Base-by-base conservation (phyloP, 1,284 basidiomycete species). In the Ceratobasidium sp. region DNA sequence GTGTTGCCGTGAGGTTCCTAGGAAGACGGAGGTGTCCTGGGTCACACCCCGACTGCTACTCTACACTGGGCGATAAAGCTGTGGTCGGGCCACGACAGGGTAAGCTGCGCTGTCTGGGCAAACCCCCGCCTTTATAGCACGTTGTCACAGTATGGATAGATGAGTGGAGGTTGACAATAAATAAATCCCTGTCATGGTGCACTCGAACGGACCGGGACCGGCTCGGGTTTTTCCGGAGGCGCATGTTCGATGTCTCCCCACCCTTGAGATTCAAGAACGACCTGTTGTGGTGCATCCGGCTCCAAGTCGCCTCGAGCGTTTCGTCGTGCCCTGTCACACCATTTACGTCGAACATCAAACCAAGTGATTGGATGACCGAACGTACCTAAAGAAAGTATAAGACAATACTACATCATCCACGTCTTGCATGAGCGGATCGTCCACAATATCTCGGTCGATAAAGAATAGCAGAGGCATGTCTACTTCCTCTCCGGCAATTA, bases 391-490 rank as follows among this genome's bases (percentile, higher is more conserved):
- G 85, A 99, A 99, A 0, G 98, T 99, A 83, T 99, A 99, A 58
- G 92, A 96, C 71, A 99, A 82, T 0, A 99, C 94, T 11, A 99
- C 88, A 80, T 98, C 95, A 78, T 96, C 91, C 1, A 99, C 87
- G 76, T 92, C 90, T 77, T 90, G 87, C 81, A 96, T 93, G 2
- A 89, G 83, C 1, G 95, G 95, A 79, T 99, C 98, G 66, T 98
- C 96, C 54, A 97, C 84, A 75, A 98, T 90, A 80, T 99, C 98
- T 76, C 93, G 92, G 85, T 99, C 98, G 78, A 99, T 97, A 85
- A 99, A 99, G 86, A 99, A 99, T 77, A 99, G 89, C 34, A 99
- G 87, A 19, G 98, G 98, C 87, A 99, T 93, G 83, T 99, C 98
- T 22, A 99, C 94, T 82, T 98, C 96, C 83, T 99, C 98, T 27